Conservation (phyloP, 805 yeast species). For the Isabelozyma gotoi region DNA sequence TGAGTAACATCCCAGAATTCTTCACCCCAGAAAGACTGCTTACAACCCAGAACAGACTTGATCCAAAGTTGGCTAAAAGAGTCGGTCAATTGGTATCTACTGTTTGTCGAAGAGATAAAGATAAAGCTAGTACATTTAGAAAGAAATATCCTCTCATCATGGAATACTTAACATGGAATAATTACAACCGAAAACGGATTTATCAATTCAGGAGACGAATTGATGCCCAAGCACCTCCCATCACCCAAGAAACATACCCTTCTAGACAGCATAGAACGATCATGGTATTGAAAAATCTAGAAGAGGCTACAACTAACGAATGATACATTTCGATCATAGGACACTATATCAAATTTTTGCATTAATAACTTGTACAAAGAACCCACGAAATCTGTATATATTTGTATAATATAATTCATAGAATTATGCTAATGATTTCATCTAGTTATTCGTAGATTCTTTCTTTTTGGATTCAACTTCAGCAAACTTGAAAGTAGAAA, state of each 20-base stretch:
- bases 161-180: constrained; percentile 19
- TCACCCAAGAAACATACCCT: background rate
- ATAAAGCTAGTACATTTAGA: constrained; percentile 25
- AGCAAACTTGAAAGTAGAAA: constrained; percentile 31
- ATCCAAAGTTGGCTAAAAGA: constrained; percentile 6
- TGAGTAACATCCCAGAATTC: constrained; percentile 23
- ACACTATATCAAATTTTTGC: too few relatives aligned
- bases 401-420: too few relatives aligned
- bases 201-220: background rate
- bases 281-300: background rate
- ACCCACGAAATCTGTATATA: background rate
- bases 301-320: background rate
- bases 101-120: constrained; percentile 14
- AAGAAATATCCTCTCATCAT: constrained; percentile 34
- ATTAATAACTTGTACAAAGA: background rate
- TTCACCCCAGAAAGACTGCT: constrained; percentile 31
- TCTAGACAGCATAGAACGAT: background rate
- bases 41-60: constrained; percentile 20
- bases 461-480: constrained; percentile 8
- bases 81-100: background rate
- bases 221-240: background rate
- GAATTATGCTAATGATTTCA: too few relatives aligned
- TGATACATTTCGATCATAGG: too few relatives aligned
- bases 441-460: constrained; percentile 5
- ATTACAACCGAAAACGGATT: background rate